Evolutionary conservation across 1,284 basidiomycete genomes (phyloP).

Genomic region (Mycena sp.): DNA sequence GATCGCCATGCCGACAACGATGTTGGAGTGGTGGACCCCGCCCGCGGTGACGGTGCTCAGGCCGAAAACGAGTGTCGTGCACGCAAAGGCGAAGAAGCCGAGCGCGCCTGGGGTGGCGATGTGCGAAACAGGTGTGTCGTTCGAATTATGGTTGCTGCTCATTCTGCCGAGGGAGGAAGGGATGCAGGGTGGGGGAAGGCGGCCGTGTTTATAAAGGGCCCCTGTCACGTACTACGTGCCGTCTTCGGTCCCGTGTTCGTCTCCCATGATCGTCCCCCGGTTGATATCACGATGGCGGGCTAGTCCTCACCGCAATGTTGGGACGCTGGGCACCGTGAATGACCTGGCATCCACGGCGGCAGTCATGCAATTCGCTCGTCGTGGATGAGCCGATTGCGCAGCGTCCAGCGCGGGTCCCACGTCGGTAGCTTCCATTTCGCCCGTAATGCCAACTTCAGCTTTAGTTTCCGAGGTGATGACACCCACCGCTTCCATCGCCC

Average conservation of each 20-base stretch:
- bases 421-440: slow-evolving; percentile 19
- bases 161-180: slow-evolving; percentile 20
- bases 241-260: slow-evolving; percentile 13
- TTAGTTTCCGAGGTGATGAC: slow-evolving; percentile 16
- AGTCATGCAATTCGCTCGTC: slow-evolving; percentile 12
- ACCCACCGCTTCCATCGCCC: slow-evolving; percentile 16
- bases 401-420: slow-evolving; percentile 15
- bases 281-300: slow-evolving; percentile 3
- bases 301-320: slow-evolving; percentile 15
- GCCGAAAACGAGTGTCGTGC: slow-evolving; percentile 77
- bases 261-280: slow-evolving; percentile 12
- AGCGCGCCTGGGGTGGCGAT: slow-evolving; percentile 65
- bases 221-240: slow-evolving; percentile 15
- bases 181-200: slow-evolving; percentile 1
- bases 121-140: slow-evolving; percentile 26
- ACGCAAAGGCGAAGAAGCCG: slow-evolving; percentile 78
- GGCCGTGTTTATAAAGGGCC: slow-evolving; percentile 16
- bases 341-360: slow-evolving; percentile 9
- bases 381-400: slow-evolving; percentile 12
- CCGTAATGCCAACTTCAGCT: slow-evolving; percentile 12
- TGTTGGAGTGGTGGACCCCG: slow-evolving; percentile 67
- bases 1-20: slow-evolving; percentile 85
- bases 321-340: slow-evolving; percentile 8
- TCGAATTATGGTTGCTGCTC: slow-evolving; percentile 20
- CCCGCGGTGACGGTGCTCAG: slow-evolving; percentile 69